Conservation (phyloP, 805 yeast genomes). For the Saccharomycopsis sp. region DNA sequence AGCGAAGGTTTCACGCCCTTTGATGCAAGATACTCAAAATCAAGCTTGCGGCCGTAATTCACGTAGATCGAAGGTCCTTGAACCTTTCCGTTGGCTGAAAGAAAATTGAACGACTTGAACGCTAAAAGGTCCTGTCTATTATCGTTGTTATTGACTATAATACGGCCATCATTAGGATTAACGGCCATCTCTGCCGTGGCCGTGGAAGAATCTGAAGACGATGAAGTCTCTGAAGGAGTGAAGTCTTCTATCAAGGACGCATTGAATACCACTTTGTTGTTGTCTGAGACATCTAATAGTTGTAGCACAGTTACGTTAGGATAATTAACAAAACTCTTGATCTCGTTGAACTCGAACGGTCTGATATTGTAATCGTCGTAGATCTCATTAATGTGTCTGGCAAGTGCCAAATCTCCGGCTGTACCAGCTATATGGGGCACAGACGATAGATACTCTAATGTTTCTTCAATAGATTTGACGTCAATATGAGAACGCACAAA, state of each 20-base stretch:
- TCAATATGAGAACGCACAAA: conserved; percentile 49
- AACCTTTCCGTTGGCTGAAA: conserved; percentile 53
- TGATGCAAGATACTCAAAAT: conserved; percentile 37
- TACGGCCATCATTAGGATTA: no score
- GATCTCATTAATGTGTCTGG: conserved; percentile 55
- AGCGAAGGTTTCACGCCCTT: conserved; percentile 35
- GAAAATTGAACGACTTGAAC: conserved; percentile 56
- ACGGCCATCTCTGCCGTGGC: no score
- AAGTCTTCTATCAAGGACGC: conserved; percentile 39
- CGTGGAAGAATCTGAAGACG: no score
- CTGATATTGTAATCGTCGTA: conserved; percentile 53
- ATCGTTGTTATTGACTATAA: conserved; percentile 15
- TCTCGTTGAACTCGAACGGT: conserved; percentile 42
- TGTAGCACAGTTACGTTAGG: conserved; percentile 39
- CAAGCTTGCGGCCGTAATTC: conserved; percentile 57
- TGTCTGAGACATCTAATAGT: conserved; percentile 27
- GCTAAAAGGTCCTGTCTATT: conserved; percentile 27
- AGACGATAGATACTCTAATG: conserved; percentile 63
- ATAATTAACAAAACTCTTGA: conserved; percentile 57
- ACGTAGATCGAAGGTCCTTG: conserved; percentile 53
- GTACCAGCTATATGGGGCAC: conserved; percentile 90
- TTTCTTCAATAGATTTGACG: conserved; percentile 51
- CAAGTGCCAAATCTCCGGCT: conserved; percentile 70
- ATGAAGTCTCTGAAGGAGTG: no score
- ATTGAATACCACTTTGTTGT: conserved; percentile 24